Percentiles rank a stretch among this genome's conserved stretches.
Conservation (phyloP, 1,284 basidiomycete species). For the Lentinula novae-zelandiae region DNA sequence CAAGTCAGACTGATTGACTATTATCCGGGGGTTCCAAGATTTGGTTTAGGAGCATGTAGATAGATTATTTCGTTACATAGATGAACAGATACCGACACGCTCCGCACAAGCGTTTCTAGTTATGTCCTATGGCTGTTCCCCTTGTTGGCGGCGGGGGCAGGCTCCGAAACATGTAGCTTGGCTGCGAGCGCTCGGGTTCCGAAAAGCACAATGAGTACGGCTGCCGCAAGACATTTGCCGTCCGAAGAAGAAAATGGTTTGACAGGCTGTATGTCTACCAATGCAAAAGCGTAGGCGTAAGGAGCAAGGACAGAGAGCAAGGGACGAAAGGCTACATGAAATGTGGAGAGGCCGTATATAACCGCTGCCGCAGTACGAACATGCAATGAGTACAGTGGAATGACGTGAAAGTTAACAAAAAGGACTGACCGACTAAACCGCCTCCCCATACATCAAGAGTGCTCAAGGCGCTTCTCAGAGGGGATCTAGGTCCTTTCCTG, state of each 20-base stretch:
- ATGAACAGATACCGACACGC: neutral
- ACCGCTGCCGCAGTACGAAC: constrained; percentile 18
- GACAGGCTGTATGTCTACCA: neutral
- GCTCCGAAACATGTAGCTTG: neutral
- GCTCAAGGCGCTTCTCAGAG: constrained; percentile 15
- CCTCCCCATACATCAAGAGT: constrained; percentile 47
- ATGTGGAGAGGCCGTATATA: constrained; percentile 27
- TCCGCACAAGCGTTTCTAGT: neutral
- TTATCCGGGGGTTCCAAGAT: too few relatives aligned
- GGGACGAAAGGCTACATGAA: constrained; percentile 26
- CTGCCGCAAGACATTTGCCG: constrained; percentile 27
- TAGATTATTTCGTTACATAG: too few relatives aligned
- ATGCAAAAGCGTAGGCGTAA: constrained; percentile 14
- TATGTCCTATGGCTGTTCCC: neutral
- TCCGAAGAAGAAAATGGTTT: constrained; percentile 20
- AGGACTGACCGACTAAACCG: constrained; percentile 33
- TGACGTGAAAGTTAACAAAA: neutral
- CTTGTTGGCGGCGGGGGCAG: neutral
- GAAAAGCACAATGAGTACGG: constrained; percentile 28
- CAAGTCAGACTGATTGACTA: too few relatives aligned
- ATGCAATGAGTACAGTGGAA: neutral
- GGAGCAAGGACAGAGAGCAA: constrained; percentile 14
- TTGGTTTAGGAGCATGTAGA: too few relatives aligned
- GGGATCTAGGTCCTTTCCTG: constrained; percentile 30
- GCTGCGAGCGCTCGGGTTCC: constrained; percentile 23